A percentile compares a stretch with the other conserved stretches of the same genome.
Evolutionary conservation across 495 filamentous ascomycete genomes (phyloP).

Genomic region (Tuber indicum): DNA sequence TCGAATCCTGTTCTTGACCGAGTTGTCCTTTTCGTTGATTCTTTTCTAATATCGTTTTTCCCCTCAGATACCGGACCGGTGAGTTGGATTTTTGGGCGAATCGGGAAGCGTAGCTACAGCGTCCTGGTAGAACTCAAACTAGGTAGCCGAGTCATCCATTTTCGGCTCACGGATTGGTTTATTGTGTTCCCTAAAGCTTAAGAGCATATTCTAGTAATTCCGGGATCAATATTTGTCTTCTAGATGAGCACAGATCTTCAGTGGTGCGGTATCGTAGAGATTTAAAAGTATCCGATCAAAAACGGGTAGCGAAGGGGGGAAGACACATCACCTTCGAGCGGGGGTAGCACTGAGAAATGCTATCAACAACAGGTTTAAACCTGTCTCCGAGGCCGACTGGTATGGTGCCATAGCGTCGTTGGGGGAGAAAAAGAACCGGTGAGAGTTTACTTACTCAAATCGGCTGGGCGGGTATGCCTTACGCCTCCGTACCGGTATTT

Average conservation of each 20-base stretch:
- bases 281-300: neutral
- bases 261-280: neutral
- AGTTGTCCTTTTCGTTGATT: slow-evolving; percentile 2
- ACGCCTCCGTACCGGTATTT: neutral
- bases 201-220: neutral
- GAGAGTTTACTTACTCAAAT: neutral
- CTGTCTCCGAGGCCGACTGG: neutral
- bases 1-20: slow-evolving; percentile 42
- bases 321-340: no score
- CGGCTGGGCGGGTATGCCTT: neutral
- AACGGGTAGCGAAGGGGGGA: no score
- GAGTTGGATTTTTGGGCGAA: neutral
- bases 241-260: neutral
- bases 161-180: neutral
- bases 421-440: neutral
- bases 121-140: neutral
- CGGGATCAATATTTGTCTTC: neutral
- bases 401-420: neutral
- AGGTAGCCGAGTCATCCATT: neutral
- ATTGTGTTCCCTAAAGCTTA: neutral
- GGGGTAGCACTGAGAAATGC: neutral
- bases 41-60: neutral
- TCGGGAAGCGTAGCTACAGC: neutral
- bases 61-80: neutral
- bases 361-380: neutral